phyloP scores from a whole-genome alignment of 352 stramenopile genomes.

The Globisporangium heterothallicum region DNA sequence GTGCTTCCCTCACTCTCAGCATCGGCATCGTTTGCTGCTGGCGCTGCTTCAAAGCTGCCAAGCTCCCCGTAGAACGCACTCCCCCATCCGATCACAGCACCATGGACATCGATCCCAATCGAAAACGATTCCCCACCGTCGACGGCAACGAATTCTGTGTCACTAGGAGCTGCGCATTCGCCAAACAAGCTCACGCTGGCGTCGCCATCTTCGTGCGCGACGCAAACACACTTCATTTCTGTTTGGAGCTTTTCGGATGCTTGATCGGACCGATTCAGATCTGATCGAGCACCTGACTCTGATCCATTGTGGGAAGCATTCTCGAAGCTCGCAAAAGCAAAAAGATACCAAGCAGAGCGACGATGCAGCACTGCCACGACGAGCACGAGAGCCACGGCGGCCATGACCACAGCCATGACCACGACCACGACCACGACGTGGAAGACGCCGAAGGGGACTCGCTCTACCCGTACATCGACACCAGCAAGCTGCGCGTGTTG shows the following conservation, averaged over 20 bases:
- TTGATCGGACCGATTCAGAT: slow-evolving; percentile 21
- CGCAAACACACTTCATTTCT: slow-evolving; percentile 16
- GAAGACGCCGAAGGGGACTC: slow-evolving; percentile 74
- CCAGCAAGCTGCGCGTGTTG: slow-evolving; percentile 78
- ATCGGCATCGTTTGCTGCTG: not conserved
- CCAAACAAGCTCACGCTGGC: slow-evolving; percentile 21
- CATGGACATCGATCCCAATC: slow-evolving; percentile 25
- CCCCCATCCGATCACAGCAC: slow-evolving; percentile 53
- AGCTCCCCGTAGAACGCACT: slow-evolving; percentile 64
- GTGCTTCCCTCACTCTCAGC: not conserved
- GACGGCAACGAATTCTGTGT: slow-evolving; percentile 13
- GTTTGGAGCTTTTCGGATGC: not conserved
- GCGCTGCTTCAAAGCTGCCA: not conserved
- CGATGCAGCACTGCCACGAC: slow-evolving; percentile 62
- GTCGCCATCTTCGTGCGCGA: not conserved
- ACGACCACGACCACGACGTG: slow-evolving; percentile 57
- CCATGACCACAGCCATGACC: slow-evolving; percentile 54
- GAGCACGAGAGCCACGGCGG: slow-evolving; percentile 42
- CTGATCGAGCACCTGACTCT: slow-evolving; percentile 10
- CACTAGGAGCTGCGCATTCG: slow-evolving; percentile 20
- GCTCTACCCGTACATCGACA: slow-evolving; percentile 82
- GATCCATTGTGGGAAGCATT: not conserved
- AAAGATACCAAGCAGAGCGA: not conserved
- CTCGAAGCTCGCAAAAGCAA: not conserved
- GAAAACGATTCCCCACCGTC: slow-evolving; percentile 60